Percentiles rank a stretch among this genome's conserved stretches.
Conservation (phyloP, 2,329 filamentous ascomycete species). For the Esteya vermicola region DNA sequence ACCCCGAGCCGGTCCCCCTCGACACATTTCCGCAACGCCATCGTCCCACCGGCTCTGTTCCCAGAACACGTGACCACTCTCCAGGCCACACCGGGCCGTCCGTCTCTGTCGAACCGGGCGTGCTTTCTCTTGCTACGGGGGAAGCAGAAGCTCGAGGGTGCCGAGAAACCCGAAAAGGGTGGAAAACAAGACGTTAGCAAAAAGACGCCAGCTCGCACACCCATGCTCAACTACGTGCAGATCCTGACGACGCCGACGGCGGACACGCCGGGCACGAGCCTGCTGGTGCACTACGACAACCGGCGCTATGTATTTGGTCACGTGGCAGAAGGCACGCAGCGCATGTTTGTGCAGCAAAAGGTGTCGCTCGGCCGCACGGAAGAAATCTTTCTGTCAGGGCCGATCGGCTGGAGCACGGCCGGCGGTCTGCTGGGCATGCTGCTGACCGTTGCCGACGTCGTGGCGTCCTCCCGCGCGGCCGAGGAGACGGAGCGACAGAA, state of each 20-base stretch:
- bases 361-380: constrained; percentile 49
- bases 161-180: neutral
- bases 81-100: neutral
- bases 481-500: neutral
- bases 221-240: constrained; percentile 63
- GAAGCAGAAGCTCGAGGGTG: too few species aligned
- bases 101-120: neutral
- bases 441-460: constrained; percentile 63
- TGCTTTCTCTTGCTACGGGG: constrained; percentile 2
- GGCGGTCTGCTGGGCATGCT: constrained; percentile 79
- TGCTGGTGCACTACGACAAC: constrained; percentile 68
- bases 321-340: constrained; percentile 71
- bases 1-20: too few species aligned
- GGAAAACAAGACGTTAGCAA: neutral
- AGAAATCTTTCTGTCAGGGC: constrained; percentile 73
- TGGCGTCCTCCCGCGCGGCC: constrained; percentile 30
- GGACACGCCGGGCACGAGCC: constrained; percentile 68
- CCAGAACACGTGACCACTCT: neutral
- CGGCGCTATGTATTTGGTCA: constrained; percentile 78
- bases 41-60: constrained; percentile 4
- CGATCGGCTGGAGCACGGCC: constrained; percentile 57
- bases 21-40: neutral
- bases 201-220: too few species aligned
- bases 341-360: constrained; percentile 56
- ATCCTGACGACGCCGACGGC: constrained; percentile 71